phyloP scores from a whole-genome alignment of 495 filamentous ascomycete genomes.

The Aspergillus biplanus region DNA sequence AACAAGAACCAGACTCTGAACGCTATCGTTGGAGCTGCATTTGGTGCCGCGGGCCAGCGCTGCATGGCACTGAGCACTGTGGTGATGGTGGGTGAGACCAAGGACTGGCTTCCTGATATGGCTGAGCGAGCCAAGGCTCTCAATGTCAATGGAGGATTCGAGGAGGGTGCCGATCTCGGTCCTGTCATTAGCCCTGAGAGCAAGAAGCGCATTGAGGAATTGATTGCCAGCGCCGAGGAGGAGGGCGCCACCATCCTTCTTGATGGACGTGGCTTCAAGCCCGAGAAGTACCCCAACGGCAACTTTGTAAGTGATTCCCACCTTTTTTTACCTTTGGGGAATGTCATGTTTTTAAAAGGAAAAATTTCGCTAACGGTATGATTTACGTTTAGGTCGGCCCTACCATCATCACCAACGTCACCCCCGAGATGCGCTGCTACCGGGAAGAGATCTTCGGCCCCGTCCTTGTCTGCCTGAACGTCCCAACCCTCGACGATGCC shows the following conservation, averaged over 20 bases:
- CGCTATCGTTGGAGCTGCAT: conserved; percentile 91
- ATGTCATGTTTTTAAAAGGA: too few relatives aligned
- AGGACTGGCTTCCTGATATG: conserved; percentile 89
- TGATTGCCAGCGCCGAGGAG: conserved; percentile 87
- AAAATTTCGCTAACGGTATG: background rate
- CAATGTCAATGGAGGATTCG: conserved; percentile 91
- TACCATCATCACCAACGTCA: conserved; percentile 94
- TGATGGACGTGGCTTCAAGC: conserved; percentile 89
- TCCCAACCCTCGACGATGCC: conserved; percentile 75
- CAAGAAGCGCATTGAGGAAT: conserved; percentile 83
- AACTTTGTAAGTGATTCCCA: conserved; percentile 71
- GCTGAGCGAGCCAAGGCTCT: conserved; percentile 90
- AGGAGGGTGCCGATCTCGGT: conserved; percentile 91
- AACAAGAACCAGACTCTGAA: conserved; percentile 98
- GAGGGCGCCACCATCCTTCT: conserved; percentile 94
- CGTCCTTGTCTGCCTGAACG: conserved; percentile 53
- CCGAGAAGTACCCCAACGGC: conserved; percentile 91
- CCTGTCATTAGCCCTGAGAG: conserved; percentile 94
- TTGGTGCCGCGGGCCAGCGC: conserved; percentile 94
- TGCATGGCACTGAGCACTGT: conserved; percentile 97
- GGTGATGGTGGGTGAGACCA: conserved; percentile 93
- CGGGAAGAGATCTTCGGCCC: conserved; percentile 96
- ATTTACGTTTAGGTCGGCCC: conserved; percentile 64
- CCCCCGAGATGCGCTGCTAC: conserved; percentile 91
- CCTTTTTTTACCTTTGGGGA: too few relatives aligned